Base-by-base conservation (phyloP, 306 rosid genomes). In the Cicer chorassanicum region DNA sequence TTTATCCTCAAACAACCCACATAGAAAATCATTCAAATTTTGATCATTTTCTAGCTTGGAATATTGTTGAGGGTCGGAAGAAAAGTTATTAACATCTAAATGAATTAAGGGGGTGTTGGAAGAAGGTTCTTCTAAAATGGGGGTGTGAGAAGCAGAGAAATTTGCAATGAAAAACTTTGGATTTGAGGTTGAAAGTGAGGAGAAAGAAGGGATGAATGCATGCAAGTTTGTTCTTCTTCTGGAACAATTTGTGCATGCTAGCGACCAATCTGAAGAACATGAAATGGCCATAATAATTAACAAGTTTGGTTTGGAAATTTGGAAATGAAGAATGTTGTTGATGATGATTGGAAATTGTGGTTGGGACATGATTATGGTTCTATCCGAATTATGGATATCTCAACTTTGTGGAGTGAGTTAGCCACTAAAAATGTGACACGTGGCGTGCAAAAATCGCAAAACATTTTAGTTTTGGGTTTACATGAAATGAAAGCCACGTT, bases 211-310 rank as follows among this genome's bases (percentile, higher is more conserved):
- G 55, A 65, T 76, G 80, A 76, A 55, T 24, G 78, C 15, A 16
- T 73, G 78, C 39, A 71, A 49, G 74, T 67, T 29, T 5, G 57
- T 36, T 9, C 19, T 7, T 57, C 72, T 65, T 65, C 40, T 82
- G 51, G 49, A 75, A n/a, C 80, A 75, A 34, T 46, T 75, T 0
- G 81, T 36, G 51, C 65, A 66, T 63, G 89, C 78, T 5, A 81
- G 67, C 49, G 83, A 84, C 88, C 89, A 91, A 45, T 91, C 92
- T 69, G 89, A 59, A 59, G 85, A 79, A 72, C 64, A 74, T 16
- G 89, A 77, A 75, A 86, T 55, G 84, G 89, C 88, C 92, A 91
- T 89, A 42, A 29, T 29, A 3, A 29, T 29, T 29, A 29, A 80
- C 39, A 76, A 80, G 65, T 29, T 68, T 72, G 19, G 56, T 68